Conservation (phyloP, 2,329 filamentous ascomycete genomes). For the Pyricularia sp. region DNA sequence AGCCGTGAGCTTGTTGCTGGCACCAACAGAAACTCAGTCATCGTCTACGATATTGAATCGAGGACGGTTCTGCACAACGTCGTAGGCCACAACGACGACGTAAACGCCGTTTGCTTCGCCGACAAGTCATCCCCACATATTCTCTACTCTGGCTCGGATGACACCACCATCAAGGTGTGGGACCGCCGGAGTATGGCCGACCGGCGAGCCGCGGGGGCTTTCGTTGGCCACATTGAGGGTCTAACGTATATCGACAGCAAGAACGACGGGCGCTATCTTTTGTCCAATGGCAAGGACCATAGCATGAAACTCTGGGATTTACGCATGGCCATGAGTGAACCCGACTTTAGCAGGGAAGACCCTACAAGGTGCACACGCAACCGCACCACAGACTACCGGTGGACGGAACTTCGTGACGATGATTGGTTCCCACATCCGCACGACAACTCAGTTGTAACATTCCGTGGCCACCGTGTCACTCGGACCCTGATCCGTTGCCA, state of each 20-base stretch:
- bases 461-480: slow-evolving; percentile 80
- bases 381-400: slow-evolving; percentile 76
- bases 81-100: slow-evolving; percentile 73
- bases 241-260: slow-evolving; percentile 63
- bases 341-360: slow-evolving; percentile 48
- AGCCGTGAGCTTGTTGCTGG: slow-evolving; percentile 86
- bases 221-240: slow-evolving; percentile 57
- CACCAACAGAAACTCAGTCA: slow-evolving; percentile 67
- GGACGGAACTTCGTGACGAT: slow-evolving; percentile 53
- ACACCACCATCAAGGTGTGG: slow-evolving; percentile 92
- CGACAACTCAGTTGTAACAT: slow-evolving; percentile 90
- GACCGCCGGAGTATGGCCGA: slow-evolving; percentile 89
- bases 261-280: slow-evolving; percentile 68
- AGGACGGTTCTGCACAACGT: slow-evolving; percentile 66
- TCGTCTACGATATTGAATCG: slow-evolving; percentile 88
- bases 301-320: slow-evolving; percentile 97
- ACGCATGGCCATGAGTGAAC: slow-evolving; percentile 74
- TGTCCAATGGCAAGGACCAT: slow-evolving; percentile 93
- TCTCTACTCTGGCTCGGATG: slow-evolving; percentile 91
- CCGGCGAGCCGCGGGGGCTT: slow-evolving; percentile 58
- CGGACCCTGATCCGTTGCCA: slow-evolving; percentile 91
- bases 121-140: slow-evolving; percentile 85
- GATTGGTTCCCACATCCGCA: slow-evolving; percentile 65
- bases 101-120: slow-evolving; percentile 94
- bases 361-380: slow-evolving; percentile 45